A percentile compares a stretch with the other conserved stretches of the same genome.
Conservation (phyloP, 108 stramenopile species). For the Cylindrotheca fusiformis region DNA sequence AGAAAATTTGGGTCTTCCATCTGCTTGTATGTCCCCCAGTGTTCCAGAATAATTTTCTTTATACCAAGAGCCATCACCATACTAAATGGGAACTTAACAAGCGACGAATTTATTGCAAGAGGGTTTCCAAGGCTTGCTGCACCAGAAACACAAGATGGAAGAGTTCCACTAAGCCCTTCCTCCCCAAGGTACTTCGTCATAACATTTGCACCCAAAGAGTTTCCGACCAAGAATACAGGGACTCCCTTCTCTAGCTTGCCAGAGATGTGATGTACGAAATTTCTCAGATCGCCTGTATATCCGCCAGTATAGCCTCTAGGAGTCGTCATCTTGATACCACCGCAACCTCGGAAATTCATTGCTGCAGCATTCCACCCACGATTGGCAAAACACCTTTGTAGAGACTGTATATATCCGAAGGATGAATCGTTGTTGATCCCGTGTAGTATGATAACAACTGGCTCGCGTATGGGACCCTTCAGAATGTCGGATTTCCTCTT, state of each 20-base stretch:
- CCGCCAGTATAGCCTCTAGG: constrained; percentile 75
- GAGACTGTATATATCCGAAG: constrained; percentile 82
- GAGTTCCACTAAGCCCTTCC: constrained; percentile 70
- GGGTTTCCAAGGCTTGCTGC: constrained; percentile 81
- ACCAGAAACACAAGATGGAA: constrained; percentile 73
- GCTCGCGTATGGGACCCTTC: constrained; percentile 46
- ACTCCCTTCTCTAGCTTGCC: constrained; percentile 39
- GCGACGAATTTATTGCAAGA: constrained; percentile 46
- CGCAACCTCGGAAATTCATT: constrained; percentile 82
- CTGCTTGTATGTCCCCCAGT: constrained; percentile 20
- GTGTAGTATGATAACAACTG: constrained; percentile 72
- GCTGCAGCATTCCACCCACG: constrained; percentile 82
- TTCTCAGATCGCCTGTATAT: constrained; percentile 78
- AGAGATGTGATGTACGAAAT: constrained; percentile 56
- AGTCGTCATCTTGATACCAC: constrained; percentile 51
- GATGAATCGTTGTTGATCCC: constrained; percentile 88
- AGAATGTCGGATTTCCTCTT: constrained; percentile 25
- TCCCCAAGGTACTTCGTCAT: constrained; percentile 87
- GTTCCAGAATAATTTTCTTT: constrained; percentile 59
- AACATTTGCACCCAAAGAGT: constrained; percentile 79
- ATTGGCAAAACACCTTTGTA: constrained; percentile 64
- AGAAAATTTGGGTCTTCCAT: constrained; percentile 58
- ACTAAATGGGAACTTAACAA: constrained; percentile 58
- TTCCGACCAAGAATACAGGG: constrained; percentile 72
- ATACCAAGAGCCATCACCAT: constrained; percentile 63